Evolutionary conservation across 371 early-diverging fungal genomes (phyloP).

Genomic region (Synchytrium microbalum): DNA sequence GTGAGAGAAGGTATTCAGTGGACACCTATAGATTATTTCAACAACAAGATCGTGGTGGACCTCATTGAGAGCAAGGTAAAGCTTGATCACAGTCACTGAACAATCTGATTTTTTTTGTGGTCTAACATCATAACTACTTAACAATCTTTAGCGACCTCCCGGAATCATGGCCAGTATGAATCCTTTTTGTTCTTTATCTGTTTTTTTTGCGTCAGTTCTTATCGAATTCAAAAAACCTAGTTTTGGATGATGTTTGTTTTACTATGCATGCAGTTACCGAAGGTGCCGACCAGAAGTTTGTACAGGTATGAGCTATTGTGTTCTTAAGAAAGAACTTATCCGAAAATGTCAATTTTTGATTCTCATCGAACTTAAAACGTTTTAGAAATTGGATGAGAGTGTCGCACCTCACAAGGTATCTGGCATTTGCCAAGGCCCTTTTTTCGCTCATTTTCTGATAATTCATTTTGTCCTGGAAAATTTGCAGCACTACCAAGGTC

Average conservation of each 20-base stretch:
- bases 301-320: conserved; percentile 18
- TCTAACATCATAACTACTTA: neutral
- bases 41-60: conserved; percentile 96
- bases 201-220: neutral
- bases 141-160: conserved; percentile 27
- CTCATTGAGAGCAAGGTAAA: conserved; percentile 87
- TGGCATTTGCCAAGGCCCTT: too few species aligned
- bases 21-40: conserved; percentile 99
- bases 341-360: too few species aligned
- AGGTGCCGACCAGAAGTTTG: conserved; percentile 41
- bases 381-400: conserved; percentile 31
- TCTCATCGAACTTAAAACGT: too few species aligned
- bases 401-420: conserved; percentile 13
- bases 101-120: neutral
- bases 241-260: conserved; percentile 59
- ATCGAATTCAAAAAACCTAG: conserved; percentile 14
- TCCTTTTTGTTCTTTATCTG: neutral
- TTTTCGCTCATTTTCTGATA: neutral
- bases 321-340: conserved; percentile 7
- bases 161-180: conserved; percentile 37
- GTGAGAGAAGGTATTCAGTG: conserved; percentile 96
- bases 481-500: conserved; percentile 22
- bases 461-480: conserved; percentile 16
- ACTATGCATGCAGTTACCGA: conserved; percentile 48
- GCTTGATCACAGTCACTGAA: neutral